Percentiles rank a stretch among this genome's conserved stretches.
phyloP scores from a whole-genome alignment of 2,329 filamentous ascomycete genomes.

The Talaromyces atroroseus region DNA sequence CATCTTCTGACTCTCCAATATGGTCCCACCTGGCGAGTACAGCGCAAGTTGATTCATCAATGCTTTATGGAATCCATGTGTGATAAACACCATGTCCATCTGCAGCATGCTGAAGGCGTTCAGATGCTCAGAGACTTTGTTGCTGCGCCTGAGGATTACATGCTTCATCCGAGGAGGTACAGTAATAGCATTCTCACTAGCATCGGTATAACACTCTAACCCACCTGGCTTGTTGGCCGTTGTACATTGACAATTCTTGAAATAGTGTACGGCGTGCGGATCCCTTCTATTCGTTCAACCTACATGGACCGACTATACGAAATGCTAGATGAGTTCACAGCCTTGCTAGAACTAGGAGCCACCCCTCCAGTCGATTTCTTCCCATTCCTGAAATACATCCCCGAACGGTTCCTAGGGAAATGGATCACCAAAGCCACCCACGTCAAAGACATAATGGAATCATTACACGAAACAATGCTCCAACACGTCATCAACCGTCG shows the following conservation, averaged over 20 bases:
- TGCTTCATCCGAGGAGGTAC: constrained; percentile 45
- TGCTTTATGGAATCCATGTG: constrained; percentile 43
- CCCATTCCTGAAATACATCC: constrained; percentile 40
- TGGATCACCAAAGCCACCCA: constrained; percentile 34
- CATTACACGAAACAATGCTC: constrained; percentile 35
- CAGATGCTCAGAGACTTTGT: constrained; percentile 46
- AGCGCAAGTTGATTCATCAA: constrained; percentile 44
- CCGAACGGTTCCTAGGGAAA: constrained; percentile 36
- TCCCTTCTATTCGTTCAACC: constrained; percentile 25
- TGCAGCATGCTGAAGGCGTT: constrained; percentile 45
- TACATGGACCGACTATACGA: constrained; percentile 38
- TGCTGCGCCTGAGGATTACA: constrained; percentile 37
- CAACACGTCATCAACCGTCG: constrained; percentile 31
- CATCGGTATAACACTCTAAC: not conserved
- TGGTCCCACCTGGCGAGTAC: constrained; percentile 39
- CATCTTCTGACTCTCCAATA: constrained; percentile 48
- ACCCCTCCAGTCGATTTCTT: constrained; percentile 47
- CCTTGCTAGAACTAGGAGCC: constrained; percentile 25
- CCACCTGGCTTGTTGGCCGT: too few relatives aligned
- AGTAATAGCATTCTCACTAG: constrained; percentile 46
- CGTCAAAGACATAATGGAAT: constrained; percentile 38
- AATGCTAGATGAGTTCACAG: constrained; percentile 43
- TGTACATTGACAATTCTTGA: too few relatives aligned
- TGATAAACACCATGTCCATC: constrained; percentile 38
- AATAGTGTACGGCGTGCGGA: constrained; percentile 35